Evolutionary conservation across 108 stramenopile species (phyloP).

Genomic region (Stephanodiscus triporus): DNA sequence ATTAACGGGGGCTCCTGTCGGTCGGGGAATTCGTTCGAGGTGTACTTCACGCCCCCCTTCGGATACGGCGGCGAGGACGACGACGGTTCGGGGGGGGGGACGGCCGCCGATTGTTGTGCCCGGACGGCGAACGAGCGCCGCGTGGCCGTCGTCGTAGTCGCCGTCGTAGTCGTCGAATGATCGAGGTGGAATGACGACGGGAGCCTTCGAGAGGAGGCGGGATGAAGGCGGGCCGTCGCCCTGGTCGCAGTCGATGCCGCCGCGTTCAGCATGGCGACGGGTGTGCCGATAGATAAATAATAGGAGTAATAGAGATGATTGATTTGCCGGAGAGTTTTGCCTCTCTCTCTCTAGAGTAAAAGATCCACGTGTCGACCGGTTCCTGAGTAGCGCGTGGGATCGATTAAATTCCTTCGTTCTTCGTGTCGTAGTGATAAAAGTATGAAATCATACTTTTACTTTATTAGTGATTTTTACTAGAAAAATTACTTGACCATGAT

Average conservation of each 20-base stretch:
- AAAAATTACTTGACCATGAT: no score
- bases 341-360: no score
- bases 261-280: constrained; percentile 2
- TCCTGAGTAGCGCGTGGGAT: no score
- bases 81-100: constrained; percentile 5
- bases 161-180: not conserved
- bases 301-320: no score
- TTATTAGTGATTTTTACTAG: no score
- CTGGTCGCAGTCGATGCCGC: not conserved
- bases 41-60: constrained; percentile 8
- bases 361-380: no score
- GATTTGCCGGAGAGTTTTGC: no score
- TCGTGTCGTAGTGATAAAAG: no score
- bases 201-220: not conserved
- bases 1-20: constrained; percentile 72
- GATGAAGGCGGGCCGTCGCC: not conserved
- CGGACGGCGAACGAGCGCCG: not conserved
- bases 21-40: constrained; percentile 75
- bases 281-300: no score
- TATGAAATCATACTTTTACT: no score
- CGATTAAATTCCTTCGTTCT: no score
- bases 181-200: not conserved
- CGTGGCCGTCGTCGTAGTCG: not conserved
- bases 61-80: not conserved
- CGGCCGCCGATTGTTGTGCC: not conserved